phyloP scores from a whole-genome alignment of 1,284 basidiomycete species.

The Naganishia sp. region DNA sequence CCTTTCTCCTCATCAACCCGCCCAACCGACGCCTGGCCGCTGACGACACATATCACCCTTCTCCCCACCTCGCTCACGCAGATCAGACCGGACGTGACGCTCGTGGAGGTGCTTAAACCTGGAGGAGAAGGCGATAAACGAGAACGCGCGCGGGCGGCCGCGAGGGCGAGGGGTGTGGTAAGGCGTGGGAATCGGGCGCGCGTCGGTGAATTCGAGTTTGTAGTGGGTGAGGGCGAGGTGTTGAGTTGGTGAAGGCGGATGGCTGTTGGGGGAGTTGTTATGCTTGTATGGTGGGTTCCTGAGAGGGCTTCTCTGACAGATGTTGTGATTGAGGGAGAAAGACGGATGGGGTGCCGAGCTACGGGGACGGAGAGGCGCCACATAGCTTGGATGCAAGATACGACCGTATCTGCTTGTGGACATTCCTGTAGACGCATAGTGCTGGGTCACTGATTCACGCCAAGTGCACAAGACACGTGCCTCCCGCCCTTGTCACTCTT shows the following conservation, averaged over 20 bases:
- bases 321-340: too few species aligned
- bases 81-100: conserved; percentile 29
- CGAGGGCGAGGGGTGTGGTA: conserved; percentile 35
- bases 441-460: too few species aligned
- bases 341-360: too few species aligned
- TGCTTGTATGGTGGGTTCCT: not conserved
- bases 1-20: not conserved
- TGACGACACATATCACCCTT: conserved; percentile 33
- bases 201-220: conserved; percentile 6
- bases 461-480: too few species aligned
- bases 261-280: not conserved
- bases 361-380: too few species aligned
- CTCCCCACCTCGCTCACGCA: conserved; percentile 9
- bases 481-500: too few species aligned
- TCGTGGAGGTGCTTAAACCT: conserved; percentile 43
- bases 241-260: not conserved
- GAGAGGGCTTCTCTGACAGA: not conserved
- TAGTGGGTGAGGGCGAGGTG: conserved; percentile 2
- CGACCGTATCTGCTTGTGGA: too few species aligned
- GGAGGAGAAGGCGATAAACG: conserved; percentile 30
- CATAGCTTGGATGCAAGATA: too few species aligned
- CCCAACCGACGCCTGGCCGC: conserved; percentile 24
- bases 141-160: conserved; percentile 23
- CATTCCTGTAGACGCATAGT: too few species aligned
- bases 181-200: conserved; percentile 22